Evolutionary conservation across 345 rosid species (phyloP).

Genomic region (Cardiospermum halicacabum): DNA sequence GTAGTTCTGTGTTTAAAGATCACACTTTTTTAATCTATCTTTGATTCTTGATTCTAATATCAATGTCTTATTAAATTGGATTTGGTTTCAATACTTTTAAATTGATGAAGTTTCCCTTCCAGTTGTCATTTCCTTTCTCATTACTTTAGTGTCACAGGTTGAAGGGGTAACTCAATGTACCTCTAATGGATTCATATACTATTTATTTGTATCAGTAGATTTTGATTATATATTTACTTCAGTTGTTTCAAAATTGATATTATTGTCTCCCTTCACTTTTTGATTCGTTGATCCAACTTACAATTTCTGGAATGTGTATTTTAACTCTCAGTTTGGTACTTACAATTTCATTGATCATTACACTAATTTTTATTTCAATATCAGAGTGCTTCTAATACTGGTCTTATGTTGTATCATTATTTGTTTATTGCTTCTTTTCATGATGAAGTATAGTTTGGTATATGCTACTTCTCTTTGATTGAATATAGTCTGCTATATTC

Average conservation of each 20-base stretch:
- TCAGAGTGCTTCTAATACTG: background rate
- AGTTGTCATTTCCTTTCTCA: background rate
- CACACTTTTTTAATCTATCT: background rate
- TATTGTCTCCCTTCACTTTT: constrained; percentile 12
- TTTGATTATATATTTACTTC: background rate
- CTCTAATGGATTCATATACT: background rate
- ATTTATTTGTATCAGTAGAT: background rate
- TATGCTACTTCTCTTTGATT: too few species aligned
- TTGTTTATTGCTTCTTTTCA: background rate
- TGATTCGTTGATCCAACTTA: background rate
- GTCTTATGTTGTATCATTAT: background rate
- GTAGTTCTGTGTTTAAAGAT: background rate
- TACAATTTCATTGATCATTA: constrained; percentile 76
- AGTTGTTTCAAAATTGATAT: background rate
- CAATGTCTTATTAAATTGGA: constrained; percentile 12
- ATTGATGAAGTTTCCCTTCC: background rate
- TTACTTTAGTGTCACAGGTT: constrained; percentile 1
- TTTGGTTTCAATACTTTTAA: background rate
- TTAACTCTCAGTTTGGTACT: constrained; percentile 25
- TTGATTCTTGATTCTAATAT: background rate
- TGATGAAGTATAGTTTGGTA: background rate
- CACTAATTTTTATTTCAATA: constrained; percentile 2
- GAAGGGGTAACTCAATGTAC: constrained; percentile 74
- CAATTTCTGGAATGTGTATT: background rate
- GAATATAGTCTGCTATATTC: background rate